A percentile compares a stretch with the other conserved stretches of the same genome.
Conservation (phyloP, 352 stramenopile genomes). For the Phytophthora palmivora region DNA sequence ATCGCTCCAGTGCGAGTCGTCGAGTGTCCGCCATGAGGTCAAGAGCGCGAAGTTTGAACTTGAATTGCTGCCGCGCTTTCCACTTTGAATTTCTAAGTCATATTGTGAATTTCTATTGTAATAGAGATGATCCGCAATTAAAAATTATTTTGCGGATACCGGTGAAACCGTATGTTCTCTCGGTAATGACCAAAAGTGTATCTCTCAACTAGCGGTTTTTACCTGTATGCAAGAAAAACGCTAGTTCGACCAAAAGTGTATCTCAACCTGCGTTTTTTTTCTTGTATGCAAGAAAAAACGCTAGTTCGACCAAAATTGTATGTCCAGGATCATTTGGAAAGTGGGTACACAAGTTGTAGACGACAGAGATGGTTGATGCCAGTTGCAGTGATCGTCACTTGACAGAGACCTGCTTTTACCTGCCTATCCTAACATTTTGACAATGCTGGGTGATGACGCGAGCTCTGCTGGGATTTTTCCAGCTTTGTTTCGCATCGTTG, state of each 20-base stretch:
- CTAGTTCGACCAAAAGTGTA: too few species aligned
- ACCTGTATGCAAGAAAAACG: too few species aligned
- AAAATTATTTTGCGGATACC: too few species aligned
- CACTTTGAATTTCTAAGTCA: not conserved
- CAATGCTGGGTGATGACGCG: conserved; percentile 62
- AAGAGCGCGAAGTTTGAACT: conserved; percentile 30
- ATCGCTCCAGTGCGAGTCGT: conserved; percentile 68
- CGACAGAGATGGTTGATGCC: not conserved
- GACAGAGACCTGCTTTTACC: not conserved
- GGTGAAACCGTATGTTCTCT: too few species aligned
- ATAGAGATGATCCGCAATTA: too few species aligned
- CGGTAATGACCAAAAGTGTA: too few species aligned
- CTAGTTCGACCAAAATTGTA: too few species aligned
- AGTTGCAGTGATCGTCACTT: not conserved
- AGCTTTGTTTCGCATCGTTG: conserved; percentile 70
- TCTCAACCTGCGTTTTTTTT: too few species aligned
- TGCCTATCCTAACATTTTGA: conserved; percentile 61
- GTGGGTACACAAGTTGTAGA: conserved; percentile 17
- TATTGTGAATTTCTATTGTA: too few species aligned
- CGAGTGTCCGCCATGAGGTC: conserved; percentile 56
- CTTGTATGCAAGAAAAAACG: too few species aligned
- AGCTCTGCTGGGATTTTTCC: conserved; percentile 84
- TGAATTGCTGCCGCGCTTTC: conserved; percentile 15
- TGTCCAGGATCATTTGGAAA: conserved; percentile 11
- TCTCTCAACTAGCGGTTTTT: too few species aligned